A percentile compares a stretch with the other conserved stretches of the same genome.
phyloP scores from a whole-genome alignment of 176 grass and related monocot genomes.

The Microstegium vimineum region DNA sequence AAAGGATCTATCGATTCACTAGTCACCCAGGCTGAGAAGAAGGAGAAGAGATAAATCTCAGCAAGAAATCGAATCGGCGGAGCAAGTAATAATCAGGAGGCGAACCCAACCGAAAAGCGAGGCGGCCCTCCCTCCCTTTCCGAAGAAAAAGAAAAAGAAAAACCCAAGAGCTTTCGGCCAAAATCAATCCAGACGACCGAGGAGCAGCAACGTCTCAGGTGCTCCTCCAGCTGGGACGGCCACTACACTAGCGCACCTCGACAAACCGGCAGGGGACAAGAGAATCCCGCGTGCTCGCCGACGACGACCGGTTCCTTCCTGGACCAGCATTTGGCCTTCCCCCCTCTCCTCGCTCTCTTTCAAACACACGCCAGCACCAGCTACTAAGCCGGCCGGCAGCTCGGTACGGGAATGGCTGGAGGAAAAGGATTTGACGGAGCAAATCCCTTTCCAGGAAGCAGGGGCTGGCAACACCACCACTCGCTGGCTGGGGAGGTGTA shows the following conservation, averaged over 20 bases:
- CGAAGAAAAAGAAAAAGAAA: too few species aligned
- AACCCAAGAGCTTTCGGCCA: constrained; percentile 27
- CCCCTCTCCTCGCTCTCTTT: background rate
- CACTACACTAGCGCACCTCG: background rate
- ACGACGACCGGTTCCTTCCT: background rate
- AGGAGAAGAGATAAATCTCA: background rate
- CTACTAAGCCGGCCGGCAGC: background rate
- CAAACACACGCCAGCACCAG: too few species aligned
- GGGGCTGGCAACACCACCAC: background rate
- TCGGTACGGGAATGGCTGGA: background rate
- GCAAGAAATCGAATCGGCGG: constrained; percentile 55
- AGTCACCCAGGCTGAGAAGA: background rate
- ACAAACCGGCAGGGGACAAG: constrained; percentile 4
- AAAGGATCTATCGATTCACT: constrained; percentile 29
- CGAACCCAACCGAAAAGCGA: background rate
- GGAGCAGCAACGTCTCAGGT: constrained; percentile 21
- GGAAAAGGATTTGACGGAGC: background rate
- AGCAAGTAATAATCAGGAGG: background rate
- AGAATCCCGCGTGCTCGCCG: constrained; percentile 13
- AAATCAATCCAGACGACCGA: constrained; percentile 1
- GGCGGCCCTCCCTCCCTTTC: background rate
- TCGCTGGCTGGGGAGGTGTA: background rate
- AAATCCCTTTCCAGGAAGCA: background rate
- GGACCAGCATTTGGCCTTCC: constrained; percentile 11
- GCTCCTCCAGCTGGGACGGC: constrained; percentile 25